Percentiles rank a stretch among this genome's conserved stretches.
Evolutionary conservation across 2,329 filamentous ascomycete species (phyloP).

Genomic region (Penicillium concentricum): DNA sequence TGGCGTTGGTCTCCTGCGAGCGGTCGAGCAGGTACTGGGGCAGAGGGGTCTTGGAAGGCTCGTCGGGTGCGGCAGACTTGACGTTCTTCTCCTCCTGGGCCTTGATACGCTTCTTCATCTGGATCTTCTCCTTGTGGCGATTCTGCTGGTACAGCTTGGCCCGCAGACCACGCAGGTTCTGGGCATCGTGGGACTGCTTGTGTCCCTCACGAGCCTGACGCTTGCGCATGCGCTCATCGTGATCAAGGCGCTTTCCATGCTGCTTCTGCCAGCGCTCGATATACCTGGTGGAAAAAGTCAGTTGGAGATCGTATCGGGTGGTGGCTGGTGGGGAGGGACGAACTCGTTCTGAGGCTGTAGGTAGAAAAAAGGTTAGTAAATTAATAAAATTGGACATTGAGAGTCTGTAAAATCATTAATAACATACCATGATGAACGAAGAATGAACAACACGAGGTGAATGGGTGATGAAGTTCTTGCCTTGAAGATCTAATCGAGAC

Average conservation of each 20-base stretch:
- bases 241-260: constrained; percentile 64
- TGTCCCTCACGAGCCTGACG: constrained; percentile 83
- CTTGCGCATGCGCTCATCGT: constrained; percentile 89
- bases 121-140: constrained; percentile 95
- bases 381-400: neutral
- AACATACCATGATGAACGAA: constrained; percentile 34
- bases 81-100: constrained; percentile 95
- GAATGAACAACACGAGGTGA: constrained; percentile 18
- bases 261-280: constrained; percentile 76
- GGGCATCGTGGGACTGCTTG: constrained; percentile 82
- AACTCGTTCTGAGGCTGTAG: constrained; percentile 46
- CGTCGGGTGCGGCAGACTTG: constrained; percentile 75
- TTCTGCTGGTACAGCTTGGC: constrained; percentile 94
- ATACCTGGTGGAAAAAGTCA: constrained; percentile 42
- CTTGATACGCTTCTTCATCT: constrained; percentile 93
- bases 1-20: constrained; percentile 64
- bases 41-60: constrained; percentile 74
- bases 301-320: constrained; percentile 7
- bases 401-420: too few species aligned
- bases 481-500: constrained; percentile 27
- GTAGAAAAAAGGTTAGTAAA: constrained; percentile 11
- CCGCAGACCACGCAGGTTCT: constrained; percentile 85
- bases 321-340: constrained; percentile 26
- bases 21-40: constrained; percentile 93
- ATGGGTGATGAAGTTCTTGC: constrained; percentile 18